Base-by-base conservation (phyloP, 2,329 filamentous ascomycete genomes). In the Aspergillus persii region DNA sequence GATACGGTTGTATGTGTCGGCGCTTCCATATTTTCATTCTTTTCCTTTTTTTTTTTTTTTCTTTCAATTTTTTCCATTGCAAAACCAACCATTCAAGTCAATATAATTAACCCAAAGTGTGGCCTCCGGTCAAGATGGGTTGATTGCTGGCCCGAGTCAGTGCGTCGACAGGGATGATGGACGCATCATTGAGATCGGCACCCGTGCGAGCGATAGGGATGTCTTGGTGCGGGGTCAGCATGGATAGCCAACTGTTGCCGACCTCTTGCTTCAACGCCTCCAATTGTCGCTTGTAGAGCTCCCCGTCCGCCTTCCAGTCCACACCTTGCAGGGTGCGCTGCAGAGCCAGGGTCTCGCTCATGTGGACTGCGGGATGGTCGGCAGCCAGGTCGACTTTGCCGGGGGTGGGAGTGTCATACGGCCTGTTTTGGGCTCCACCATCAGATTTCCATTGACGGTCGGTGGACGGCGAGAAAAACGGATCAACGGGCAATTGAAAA, bases 271-370 rank as follows among this genome's bases (percentile, higher is more conserved):
- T 89, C 56, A 97, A 79, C 3, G 90, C 87, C 74, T 96, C 92
- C 56, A 98, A 89, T 75, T 95, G 95, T 73, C 90, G 90, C 58
- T 90, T 87, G 75, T 96, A 98, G 7, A 91, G 80, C 69, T 95
- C 91, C 56, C 89, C 89, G 59, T 86, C 85, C 48, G 85, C 63
- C 36, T 67, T 63, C 72, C 72, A 76, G 50, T 76, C 74, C 36
- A 70, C 66, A 44, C 60, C 60, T 15, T 69, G 65, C 12, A 67
- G 61, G 15, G 62, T 61, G 39, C 66, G 66, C 51, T 71, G 69
- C 29, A 71, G 56, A 41, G 68, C 59, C 26, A 66, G 52, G 8
- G 65, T 15, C 8, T 64, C 59, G 33, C 61, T 61, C 15, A 52
- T 41, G 27, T 67, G 64, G 15, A 59, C 52, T 8, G 60, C 56